phyloP scores from a whole-genome alignment of 2,329 filamentous ascomycete genomes.

The Talaromyces marneffei region DNA sequence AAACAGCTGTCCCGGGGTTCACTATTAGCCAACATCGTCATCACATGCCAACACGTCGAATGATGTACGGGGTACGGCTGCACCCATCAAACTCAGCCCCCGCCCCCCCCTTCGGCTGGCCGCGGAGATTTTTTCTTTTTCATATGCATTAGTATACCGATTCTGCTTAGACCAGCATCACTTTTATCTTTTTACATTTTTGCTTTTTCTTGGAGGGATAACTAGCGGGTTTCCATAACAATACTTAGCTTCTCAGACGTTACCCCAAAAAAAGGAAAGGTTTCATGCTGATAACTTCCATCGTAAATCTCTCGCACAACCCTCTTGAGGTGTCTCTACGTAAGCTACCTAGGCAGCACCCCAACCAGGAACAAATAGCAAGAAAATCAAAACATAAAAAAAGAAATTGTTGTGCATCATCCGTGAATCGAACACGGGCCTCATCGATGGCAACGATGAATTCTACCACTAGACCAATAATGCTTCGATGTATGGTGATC shows the following conservation, averaged over 20 bases:
- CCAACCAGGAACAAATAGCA: neutral
- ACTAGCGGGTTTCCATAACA: neutral
- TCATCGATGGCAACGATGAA: slow-evolving; percentile 20
- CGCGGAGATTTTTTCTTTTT: neutral
- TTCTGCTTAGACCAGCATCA: neutral
- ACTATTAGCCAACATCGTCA: slow-evolving; percentile 3
- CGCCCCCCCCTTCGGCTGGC: neutral
- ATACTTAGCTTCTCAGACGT: neutral
- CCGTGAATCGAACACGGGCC: slow-evolving; percentile 20
- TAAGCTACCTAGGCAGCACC: too few relatives aligned
- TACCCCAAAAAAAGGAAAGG: neutral
- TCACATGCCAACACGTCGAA: slow-evolving; percentile 5
- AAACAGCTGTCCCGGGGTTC: neutral
- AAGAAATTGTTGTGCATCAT: slow-evolving; percentile 14
- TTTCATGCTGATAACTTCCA: neutral
- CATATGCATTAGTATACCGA: neutral
- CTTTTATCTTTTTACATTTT: neutral
- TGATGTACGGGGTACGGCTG: neutral
- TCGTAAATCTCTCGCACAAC: too few relatives aligned
- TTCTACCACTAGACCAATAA: slow-evolving; percentile 21
- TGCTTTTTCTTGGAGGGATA: neutral
- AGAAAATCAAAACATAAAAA: neutral
- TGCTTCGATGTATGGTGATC: neutral
- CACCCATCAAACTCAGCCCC: neutral
- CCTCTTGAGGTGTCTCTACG: too few relatives aligned